phyloP scores from a whole-genome alignment of 2,329 filamentous ascomycete species.

The Fusarium napiforme region DNA sequence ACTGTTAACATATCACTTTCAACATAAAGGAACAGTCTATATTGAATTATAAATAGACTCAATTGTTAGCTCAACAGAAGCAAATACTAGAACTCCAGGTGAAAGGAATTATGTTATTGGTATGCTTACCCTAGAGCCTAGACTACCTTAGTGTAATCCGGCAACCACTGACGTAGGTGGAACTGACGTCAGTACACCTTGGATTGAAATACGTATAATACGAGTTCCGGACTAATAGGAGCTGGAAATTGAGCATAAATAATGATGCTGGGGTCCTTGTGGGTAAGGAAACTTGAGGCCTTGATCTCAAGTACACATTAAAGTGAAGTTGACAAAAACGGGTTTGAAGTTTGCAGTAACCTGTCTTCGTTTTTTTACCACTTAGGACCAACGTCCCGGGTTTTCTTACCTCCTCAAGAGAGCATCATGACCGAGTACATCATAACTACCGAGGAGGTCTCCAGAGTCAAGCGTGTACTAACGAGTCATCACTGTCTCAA shows the following conservation, averaged over 20 bases:
- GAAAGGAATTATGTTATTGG: no score
- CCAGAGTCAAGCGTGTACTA: background rate
- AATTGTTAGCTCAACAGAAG: background rate
- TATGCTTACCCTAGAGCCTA: background rate
- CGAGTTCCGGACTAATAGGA: background rate
- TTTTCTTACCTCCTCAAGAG: background rate
- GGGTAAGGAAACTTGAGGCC: background rate
- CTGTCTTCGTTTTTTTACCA: background rate
- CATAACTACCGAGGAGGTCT: background rate
- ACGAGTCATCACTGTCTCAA: background rate
- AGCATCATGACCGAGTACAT: background rate
- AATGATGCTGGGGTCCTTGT: background rate
- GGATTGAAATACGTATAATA: background rate
- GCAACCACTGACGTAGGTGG: conserved; percentile 27
- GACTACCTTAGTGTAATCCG: no score
- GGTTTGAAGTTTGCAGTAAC: no score
- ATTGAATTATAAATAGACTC: background rate
- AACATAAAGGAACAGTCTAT: background rate
- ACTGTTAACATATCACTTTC: background rate
- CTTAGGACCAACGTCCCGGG: background rate
- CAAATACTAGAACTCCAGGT: background rate
- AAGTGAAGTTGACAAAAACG: background rate
- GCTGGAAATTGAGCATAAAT: background rate
- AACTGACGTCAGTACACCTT: conserved; percentile 27
- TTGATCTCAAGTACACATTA: background rate